Evolutionary conservation across 805 yeast species (phyloP), one percentile per base, ranked within the genome.

Genomic region (Starmerella apis): DNA sequence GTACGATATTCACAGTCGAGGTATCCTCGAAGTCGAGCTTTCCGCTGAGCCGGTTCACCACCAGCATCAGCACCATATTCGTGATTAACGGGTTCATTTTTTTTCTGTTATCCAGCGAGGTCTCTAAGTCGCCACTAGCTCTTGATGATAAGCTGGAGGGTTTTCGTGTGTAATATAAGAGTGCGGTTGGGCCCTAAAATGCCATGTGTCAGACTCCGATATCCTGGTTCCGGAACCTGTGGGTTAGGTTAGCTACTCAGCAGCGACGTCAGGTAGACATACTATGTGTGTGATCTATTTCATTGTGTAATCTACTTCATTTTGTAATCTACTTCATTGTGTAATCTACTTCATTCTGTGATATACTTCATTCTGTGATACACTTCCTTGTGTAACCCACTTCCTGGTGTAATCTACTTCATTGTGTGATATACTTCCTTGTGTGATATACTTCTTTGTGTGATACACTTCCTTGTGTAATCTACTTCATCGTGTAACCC

Each of bases 31-130:
- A 79, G 68, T 90, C 92, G 55, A 92, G 73, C 65, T 78, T 79
- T 68, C 86, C 85, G 56, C 96, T 79, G 56, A 87, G 83, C 70
- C 87, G 96, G 95, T 88, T 90, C 86, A 86, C 86, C 74, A 79
- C 83, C 65, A 88, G 80, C 96, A 88, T 90, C 76, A 92, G 71
- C 61, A 75, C 84, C 61, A 92, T 69, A 72, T 90, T 88, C 58
- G 86, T 70, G 59, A 88, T 71, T 58, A 94, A 94, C 41, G 97
- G 92, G 67, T 86, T 86, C 92, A 90, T 83, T 31, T 39, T 55
- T 53, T 30, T 5, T 5, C 16, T 18, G n/a, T n/a, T 6, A 6
- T 31, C 14, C 30, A 11, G 35, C 13, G 16, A 22, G 22, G 37
- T 33, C 37, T 6, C 16, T 18, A 33, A 14, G 37, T 38, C 31